These are phyloP conservation scores for Nemania sp. DNA, from an alignment of 2,329 filamentous ascomycete species.

Conservation along the genomic window DNA sequence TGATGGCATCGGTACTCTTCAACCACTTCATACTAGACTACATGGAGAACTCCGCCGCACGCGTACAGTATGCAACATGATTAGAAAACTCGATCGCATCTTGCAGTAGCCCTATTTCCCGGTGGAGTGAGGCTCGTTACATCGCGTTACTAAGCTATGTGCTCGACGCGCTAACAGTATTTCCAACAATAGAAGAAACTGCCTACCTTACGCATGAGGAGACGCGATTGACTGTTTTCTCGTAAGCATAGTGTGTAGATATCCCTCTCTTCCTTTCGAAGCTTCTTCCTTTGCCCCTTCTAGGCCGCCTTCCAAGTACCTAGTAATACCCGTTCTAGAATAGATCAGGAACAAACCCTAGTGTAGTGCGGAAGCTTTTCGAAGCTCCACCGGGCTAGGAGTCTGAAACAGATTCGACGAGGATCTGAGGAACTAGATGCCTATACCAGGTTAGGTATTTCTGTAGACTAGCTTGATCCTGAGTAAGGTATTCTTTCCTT, in stretches of 20 bases:
- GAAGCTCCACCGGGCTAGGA: conserved; percentile 10
- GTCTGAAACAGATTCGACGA: conserved; percentile 23
- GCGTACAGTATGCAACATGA: not conserved
- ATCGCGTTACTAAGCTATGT: not conserved
- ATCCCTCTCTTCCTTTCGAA: not conserved
- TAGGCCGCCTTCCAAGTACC: too few relatives aligned
- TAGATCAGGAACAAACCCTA: conserved; percentile 3
- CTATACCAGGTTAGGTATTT: too few relatives aligned
- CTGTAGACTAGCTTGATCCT: too few relatives aligned
- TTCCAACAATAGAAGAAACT: conserved; percentile 28
- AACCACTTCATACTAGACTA: not conserved
- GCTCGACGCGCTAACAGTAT: not conserved
- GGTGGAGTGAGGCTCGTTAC: not conserved
- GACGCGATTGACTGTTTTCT: not conserved
- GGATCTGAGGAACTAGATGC: conserved; percentile 15
- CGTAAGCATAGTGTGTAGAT: too few relatives aligned
- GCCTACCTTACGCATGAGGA: conserved; percentile 25
- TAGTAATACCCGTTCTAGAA: conserved; percentile 23
- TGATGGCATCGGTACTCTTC: too few relatives aligned
- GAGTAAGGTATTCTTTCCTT: conserved; percentile 3
- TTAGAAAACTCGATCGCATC: conserved; percentile 10
- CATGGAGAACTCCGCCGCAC: not conserved
- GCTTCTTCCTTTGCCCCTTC: conserved; percentile 11
- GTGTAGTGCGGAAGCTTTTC: conserved; percentile 4
- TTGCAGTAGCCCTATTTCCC: conserved; percentile 13